Evolutionary conservation across 345 rosid species (phyloP).

Genomic region (Bruguiera parviflora): DNA sequence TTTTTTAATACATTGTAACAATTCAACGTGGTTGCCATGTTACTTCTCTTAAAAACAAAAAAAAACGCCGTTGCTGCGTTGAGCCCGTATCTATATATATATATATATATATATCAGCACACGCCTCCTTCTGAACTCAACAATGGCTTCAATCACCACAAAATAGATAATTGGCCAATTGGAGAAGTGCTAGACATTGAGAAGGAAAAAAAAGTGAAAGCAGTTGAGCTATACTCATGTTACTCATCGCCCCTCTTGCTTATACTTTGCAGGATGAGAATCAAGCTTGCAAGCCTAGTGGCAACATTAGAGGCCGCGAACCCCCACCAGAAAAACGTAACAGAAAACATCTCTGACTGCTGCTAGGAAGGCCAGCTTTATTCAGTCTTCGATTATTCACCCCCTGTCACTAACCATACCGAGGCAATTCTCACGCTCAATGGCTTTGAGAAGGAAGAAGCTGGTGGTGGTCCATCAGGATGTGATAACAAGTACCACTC

Average conservation of each 20-base stretch:
- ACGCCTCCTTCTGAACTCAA: too few species aligned
- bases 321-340: conserved; percentile 32
- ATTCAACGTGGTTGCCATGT: too few species aligned
- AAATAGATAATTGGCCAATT: too few species aligned
- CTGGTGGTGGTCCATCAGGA: conserved; percentile 24
- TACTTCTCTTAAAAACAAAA: too few species aligned
- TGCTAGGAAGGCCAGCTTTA: conserved; percentile 28
- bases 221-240: background rate
- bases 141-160: background rate
- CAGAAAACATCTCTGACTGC: conserved; percentile 29
- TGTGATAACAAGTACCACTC: conserved; percentile 21
- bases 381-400: conserved; percentile 21
- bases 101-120: too few species aligned
- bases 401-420: conserved; percentile 13
- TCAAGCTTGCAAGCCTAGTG: conserved; percentile 25
- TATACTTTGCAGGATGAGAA: conserved; percentile 4
- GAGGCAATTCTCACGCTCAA: conserved; percentile 28
- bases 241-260: background rate
- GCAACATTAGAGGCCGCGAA: conserved; percentile 26
- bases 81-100: too few species aligned
- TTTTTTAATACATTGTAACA: too few species aligned
- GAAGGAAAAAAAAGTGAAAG: background rate
- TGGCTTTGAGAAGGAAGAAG: conserved; percentile 19
- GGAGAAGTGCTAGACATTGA: too few species aligned
- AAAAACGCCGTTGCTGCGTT: too few species aligned